Conservation (phyloP, 768 basidiomycete genomes). For the Cyclocybe cylindracea region DNA sequence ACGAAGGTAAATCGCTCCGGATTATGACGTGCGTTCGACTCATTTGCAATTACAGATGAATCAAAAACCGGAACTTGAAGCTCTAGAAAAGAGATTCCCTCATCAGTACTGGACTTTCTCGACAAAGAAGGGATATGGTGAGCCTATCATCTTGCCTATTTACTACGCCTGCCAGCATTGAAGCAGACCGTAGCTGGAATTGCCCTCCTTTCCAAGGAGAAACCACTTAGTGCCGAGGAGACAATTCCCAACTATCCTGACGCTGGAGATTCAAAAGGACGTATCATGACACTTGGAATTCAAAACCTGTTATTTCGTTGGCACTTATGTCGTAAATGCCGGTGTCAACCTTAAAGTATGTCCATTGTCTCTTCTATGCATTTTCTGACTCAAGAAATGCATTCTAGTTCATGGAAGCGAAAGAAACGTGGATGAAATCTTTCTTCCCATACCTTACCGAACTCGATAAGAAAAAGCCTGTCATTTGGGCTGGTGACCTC, state of each 20-base stretch:
- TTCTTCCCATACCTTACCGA: slow-evolving; percentile 73
- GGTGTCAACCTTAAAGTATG: slow-evolving; percentile 72
- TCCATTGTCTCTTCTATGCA: background rate
- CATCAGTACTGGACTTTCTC: slow-evolving; percentile 78
- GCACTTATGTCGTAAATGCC: slow-evolving; percentile 86
- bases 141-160: slow-evolving; percentile 15
- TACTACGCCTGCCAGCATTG: background rate
- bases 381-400: slow-evolving; percentile 1
- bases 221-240: slow-evolving; percentile 65
- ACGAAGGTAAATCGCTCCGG: slow-evolving; percentile 59
- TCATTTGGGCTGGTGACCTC: slow-evolving; percentile 87
- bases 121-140: slow-evolving; percentile 78
- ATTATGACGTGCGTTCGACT: background rate
- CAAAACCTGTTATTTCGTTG: slow-evolving; percentile 64
- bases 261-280: slow-evolving; percentile 63
- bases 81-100: slow-evolving; percentile 48
- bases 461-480: slow-evolving; percentile 76
- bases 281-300: slow-evolving; percentile 86
- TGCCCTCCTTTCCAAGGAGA: slow-evolving; percentile 75
- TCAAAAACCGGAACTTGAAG: no score
- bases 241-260: slow-evolving; percentile 79
- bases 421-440: slow-evolving; percentile 78
- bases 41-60: no score
- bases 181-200: slow-evolving; percentile 60
- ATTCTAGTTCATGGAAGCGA: slow-evolving; percentile 69